Conservation (phyloP, 2,329 filamentous ascomycete species). For the Alternaria sp. region DNA sequence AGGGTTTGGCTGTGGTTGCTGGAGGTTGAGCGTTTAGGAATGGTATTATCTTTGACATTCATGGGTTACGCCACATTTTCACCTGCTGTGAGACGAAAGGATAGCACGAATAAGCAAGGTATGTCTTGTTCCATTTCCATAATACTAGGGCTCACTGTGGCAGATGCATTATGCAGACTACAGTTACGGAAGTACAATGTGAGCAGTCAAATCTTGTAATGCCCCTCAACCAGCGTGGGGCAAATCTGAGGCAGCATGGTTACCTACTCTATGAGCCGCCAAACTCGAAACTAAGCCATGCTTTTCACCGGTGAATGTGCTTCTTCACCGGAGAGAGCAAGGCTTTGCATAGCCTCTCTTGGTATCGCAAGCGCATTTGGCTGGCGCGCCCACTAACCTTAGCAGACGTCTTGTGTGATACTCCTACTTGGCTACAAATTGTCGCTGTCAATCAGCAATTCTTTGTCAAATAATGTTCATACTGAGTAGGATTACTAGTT, state of each 20-base stretch:
- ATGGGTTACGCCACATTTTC: neutral
- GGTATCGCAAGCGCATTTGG: neutral
- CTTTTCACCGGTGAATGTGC: neutral
- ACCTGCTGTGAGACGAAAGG: neutral
- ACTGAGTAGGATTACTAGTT: no score
- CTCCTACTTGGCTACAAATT: no score
- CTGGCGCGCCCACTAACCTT: no score
- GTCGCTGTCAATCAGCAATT: no score
- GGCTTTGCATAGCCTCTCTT: neutral
- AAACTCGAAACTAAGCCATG: no score
- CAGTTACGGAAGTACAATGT: no score
- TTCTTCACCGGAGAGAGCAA: neutral
- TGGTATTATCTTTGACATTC: neutral
- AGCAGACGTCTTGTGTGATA: no score
- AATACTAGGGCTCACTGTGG: neutral
- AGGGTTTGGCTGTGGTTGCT: conserved; percentile 88
- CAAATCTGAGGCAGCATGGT: neutral
- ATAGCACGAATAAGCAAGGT: rapidly evolving
- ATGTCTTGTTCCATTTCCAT: rapidly evolving
- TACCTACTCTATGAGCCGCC: no score
- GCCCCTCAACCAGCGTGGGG: neutral
- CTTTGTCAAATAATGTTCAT: no score
- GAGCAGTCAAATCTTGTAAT: neutral
- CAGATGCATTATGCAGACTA: neutral
- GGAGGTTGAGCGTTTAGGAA: conserved; percentile 53